phyloP scores from a whole-genome alignment of 164 flowering plant genomes.

The Malania oleifera region DNA sequence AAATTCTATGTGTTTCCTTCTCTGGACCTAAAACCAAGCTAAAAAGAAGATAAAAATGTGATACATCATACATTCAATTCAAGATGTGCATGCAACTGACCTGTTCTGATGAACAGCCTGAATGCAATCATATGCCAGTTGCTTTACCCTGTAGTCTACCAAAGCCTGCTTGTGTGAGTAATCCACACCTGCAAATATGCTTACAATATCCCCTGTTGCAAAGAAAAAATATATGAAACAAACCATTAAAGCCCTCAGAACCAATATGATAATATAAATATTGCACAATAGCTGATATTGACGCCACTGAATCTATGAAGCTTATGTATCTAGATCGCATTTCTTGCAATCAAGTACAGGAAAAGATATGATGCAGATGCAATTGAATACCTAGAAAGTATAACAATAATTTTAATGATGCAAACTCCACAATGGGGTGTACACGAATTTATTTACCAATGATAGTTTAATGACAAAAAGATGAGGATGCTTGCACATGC shows the following conservation, averaged over 20 bases:
- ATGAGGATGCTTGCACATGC: no score
- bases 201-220: slow-evolving; percentile 50
- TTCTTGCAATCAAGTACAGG: no score
- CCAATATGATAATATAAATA: no score
- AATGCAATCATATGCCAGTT: slow-evolving; percentile 59
- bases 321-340: no score
- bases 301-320: no score
- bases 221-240: not conserved
- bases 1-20: not conserved
- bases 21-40: not conserved
- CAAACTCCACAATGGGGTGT: no score
- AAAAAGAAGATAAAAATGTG: not conserved
- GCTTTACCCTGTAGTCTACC: slow-evolving; percentile 67
- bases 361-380: no score
- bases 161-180: slow-evolving; percentile 33
- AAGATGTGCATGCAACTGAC: slow-evolving; percentile 26
- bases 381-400: no score
- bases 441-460: no score
- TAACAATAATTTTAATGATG: no score
- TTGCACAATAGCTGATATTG: no score
- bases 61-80: not conserved
- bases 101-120: slow-evolving; percentile 76
- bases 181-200: slow-evolving; percentile 55
- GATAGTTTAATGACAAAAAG: no score
- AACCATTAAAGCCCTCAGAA: not conserved